Base-by-base conservation (phyloP, 148 eudicot genomes). In the Camellia japonica region DNA sequence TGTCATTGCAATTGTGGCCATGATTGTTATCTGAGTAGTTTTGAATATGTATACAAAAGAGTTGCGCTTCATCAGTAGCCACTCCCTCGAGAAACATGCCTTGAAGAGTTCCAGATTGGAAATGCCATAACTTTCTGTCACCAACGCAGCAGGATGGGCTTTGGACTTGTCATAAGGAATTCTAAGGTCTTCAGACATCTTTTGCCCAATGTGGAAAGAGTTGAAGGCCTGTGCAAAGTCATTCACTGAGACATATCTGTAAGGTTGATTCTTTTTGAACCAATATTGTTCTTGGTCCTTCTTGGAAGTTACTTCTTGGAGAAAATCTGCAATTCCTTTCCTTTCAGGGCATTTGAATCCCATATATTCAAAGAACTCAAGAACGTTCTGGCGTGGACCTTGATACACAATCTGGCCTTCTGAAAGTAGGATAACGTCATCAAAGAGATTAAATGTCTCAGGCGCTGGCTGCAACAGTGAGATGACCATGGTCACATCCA, bases 381-480 rank as follows among this genome's bases (percentile, higher is more conserved):
- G 83, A 6, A 84, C 73, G 55, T 76, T 72, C 60, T 84, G 87
- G 8, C 89, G 87, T n/a, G 89, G 89, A 60, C 89, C 89, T 76
- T 87, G 89, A 46, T 87, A 87, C 65, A 87, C 75, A 19, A 87
- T 71, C 56, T 69, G 73, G 4, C 89, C 87, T 47, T 87, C 89
- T 7, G 89, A 87, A n/a, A 87, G 87, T 38, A 87, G 72, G n/a
- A 87, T 87, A n/a, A 87, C 76, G 68, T 87, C 87, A 70, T 87
- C 89, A 59, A 87, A 87, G 14, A 87, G 84, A 70, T 84, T 81
- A 58, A 71, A 87, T 2, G 87, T 87, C 76, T 87, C 89, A 20
- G 89, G 89, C 19, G 89, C 89, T 5, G 89, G 89, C 73, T 87
- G 89, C 56, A 87, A 82, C 42, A 87, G 89, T 42, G 89, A 82